phyloP scores from a whole-genome alignment of 1,284 basidiomycete genomes.

The Fomitopsis betulina region DNA sequence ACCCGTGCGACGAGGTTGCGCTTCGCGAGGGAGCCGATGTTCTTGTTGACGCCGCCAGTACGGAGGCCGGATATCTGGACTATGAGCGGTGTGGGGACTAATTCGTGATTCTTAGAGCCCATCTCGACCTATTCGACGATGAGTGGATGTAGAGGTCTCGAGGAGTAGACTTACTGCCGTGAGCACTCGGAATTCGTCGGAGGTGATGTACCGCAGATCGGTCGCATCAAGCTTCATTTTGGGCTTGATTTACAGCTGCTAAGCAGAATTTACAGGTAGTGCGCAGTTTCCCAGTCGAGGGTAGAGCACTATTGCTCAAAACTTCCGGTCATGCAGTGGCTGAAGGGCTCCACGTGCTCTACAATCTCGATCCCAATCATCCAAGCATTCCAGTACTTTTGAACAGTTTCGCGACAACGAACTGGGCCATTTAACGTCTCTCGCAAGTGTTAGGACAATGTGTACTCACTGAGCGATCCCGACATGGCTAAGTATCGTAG shows the following conservation, averaged over 20 bases:
- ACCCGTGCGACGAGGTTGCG: constrained; percentile 87
- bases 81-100: constrained; percentile 87
- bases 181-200: constrained; percentile 93
- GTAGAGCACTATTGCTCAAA: not conserved
- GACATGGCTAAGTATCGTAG: not conserved
- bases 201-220: constrained; percentile 88
- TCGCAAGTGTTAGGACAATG: too few species aligned
- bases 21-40: constrained; percentile 87
- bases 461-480: not conserved
- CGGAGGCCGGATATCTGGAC: constrained; percentile 89
- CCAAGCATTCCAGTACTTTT: not conserved
- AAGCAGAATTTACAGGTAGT: not conserved
- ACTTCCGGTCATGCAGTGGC: not conserved
- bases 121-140: constrained; percentile 74
- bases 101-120: constrained; percentile 97
- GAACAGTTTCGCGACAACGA: too few species aligned
- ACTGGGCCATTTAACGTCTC: too few species aligned
- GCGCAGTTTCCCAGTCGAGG: not conserved
- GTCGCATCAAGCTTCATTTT: constrained; percentile 92
- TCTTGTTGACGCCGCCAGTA: constrained; percentile 91
- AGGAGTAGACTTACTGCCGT: constrained; percentile 67
- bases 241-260: not conserved
- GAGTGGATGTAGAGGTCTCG: not conserved
- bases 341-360: not conserved
- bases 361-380: constrained; percentile 3